Conservation (phyloP, 2,329 filamentous ascomycete species). For the Colletotrichum coccodes region DNA sequence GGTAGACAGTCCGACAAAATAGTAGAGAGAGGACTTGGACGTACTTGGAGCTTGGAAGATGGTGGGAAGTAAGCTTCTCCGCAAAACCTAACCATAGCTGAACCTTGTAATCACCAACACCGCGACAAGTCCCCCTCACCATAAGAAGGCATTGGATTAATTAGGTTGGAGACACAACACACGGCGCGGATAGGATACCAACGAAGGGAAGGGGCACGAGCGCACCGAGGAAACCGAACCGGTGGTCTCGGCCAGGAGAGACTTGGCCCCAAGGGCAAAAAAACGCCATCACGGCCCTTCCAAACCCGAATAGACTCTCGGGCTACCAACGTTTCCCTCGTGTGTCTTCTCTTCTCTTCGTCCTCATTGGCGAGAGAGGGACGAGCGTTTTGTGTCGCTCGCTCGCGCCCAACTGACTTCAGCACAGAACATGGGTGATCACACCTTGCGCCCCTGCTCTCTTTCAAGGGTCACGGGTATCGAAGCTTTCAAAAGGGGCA, state of each 20-base stretch:
- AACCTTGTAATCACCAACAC: background rate
- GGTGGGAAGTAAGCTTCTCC: slow-evolving; percentile 12
- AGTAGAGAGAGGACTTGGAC: background rate
- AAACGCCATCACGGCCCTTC: slow-evolving; percentile 19
- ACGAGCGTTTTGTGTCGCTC: background rate
- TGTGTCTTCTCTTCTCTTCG: background rate
- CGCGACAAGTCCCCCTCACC: background rate
- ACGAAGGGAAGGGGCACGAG: background rate
- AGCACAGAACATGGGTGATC: background rate
- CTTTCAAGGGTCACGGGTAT: background rate
- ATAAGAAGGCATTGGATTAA: background rate
- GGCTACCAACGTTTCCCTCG: background rate
- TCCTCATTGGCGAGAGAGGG: background rate
- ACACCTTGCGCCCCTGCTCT: background rate
- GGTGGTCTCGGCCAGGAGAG: slow-evolving; percentile 1
- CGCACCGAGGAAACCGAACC: slow-evolving; percentile 1
- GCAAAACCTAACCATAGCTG: slow-evolving; percentile 14
- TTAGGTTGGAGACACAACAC: background rate
- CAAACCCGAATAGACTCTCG: slow-evolving; percentile 5
- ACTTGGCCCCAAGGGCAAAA: slow-evolving; percentile 9
- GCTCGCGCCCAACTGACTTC: background rate
- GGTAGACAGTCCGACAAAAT: background rate
- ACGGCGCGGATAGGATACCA: background rate
- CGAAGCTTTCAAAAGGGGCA: background rate
- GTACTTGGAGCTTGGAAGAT: background rate